A percentile compares a stretch with the other conserved stretches of the same genome.
Evolutionary conservation across 768 basidiomycete genomes (phyloP).

Genomic region (Auriscalpium orientale): DNA sequence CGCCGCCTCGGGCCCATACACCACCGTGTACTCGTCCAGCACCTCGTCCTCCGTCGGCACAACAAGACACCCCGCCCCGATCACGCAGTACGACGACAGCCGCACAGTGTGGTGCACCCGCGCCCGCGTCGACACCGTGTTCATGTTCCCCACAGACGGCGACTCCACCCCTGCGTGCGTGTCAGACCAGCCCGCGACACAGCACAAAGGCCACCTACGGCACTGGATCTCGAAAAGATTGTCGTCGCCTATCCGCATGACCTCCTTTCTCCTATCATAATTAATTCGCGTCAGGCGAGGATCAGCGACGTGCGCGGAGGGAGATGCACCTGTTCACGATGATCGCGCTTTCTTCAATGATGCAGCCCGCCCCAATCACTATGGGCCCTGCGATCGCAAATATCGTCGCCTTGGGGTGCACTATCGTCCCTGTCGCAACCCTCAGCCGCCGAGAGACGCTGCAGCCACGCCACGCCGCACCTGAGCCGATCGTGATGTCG

Average conservation of each 20-base stretch:
- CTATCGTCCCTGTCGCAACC: conserved; percentile 54
- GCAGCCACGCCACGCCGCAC: conserved; percentile 25
- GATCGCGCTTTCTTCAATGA: conserved; percentile 87
- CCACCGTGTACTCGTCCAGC: conserved; percentile 75
- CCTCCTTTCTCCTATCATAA: conserved; percentile 54
- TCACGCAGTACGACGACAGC: conserved; percentile 71
- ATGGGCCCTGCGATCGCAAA: conserved; percentile 89
- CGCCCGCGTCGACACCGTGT: conserved; percentile 79
- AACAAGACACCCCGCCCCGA: conserved; percentile 76
- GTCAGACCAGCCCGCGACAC: neutral
- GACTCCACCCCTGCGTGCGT: conserved; percentile 67
- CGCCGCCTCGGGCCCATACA: conserved; percentile 73
- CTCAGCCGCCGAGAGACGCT: neutral
- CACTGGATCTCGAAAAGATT: conserved; percentile 94
- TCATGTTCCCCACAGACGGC: conserved; percentile 75
- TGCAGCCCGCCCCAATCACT: conserved; percentile 78
- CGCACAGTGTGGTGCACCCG: conserved; percentile 79
- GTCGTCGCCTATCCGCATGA: conserved; percentile 89
- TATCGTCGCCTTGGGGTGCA: conserved; percentile 92
- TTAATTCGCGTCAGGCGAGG: too few relatives aligned
- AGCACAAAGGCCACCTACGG: conserved; percentile 67
- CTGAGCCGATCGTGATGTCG: conserved; percentile 86
- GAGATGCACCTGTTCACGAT: conserved; percentile 70
- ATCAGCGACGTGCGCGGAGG: neutral
- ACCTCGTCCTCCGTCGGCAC: conserved; percentile 73